Evolutionary conservation across 2,329 filamentous ascomycete genomes (phyloP).

Genomic region (Rhexocercosporidium sp.): DNA sequence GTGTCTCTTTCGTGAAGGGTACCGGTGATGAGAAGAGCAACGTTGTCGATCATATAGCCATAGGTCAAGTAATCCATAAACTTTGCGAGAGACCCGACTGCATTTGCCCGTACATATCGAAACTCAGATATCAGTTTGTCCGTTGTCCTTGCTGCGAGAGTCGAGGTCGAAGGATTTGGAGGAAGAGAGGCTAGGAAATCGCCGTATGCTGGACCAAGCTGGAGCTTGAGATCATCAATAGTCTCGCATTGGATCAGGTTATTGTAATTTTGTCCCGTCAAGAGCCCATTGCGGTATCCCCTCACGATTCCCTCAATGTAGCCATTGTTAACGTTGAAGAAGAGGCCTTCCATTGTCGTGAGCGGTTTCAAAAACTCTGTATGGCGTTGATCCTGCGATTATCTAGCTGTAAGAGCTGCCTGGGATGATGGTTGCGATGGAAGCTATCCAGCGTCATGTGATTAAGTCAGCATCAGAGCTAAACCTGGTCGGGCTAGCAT

Average conservation of each 20-base stretch:
- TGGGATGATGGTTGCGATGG: neutral
- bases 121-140: constrained; percentile 99
- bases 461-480: neutral
- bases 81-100: constrained; percentile 85
- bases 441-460: constrained; percentile 4
- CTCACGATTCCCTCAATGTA: constrained; percentile 57
- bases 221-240: constrained; percentile 97
- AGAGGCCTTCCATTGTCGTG: constrained; percentile 79
- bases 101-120: constrained; percentile 92
- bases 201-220: constrained; percentile 94
- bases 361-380: neutral
- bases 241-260: constrained; percentile 98
- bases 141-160: constrained; percentile 91
- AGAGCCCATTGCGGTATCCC: constrained; percentile 91
- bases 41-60: constrained; percentile 99
- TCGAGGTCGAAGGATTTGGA: constrained; percentile 95
- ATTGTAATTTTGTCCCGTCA: constrained; percentile 88
- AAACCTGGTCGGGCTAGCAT: neutral
- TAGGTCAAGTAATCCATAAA: constrained; percentile 99
- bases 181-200: constrained; percentile 94
- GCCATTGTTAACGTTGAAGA: constrained; percentile 95
- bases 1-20: constrained; percentile 98
- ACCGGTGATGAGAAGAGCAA: constrained; percentile 95
- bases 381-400: neutral
- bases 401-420: neutral